Evolutionary conservation across 2,329 filamentous ascomycete genomes (phyloP).

Genomic region (Colletotrichum nymphaeae): DNA sequence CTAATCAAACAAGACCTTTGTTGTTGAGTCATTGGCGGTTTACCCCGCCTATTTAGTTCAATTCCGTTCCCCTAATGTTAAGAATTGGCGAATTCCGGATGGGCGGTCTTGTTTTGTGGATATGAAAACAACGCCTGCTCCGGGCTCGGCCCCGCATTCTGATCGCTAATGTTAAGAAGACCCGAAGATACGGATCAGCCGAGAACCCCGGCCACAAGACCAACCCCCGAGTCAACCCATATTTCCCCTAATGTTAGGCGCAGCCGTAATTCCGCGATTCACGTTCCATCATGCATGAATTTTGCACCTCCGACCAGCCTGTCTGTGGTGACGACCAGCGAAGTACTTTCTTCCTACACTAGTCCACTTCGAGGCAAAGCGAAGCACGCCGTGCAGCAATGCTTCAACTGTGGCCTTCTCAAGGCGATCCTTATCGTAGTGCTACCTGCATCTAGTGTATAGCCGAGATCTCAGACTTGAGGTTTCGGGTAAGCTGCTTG

Average conservation of each 20-base stretch:
- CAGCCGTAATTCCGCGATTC: neutral
- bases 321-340: neutral
- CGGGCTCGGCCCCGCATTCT: slow-evolving; percentile 13
- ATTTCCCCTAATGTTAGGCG: slow-evolving; percentile 11
- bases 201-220: neutral
- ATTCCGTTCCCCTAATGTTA: slow-evolving; percentile 16
- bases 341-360: neutral
- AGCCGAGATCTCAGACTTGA: neutral
- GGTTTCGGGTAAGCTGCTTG: neutral
- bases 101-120: neutral
- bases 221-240: neutral
- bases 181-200: slow-evolving; percentile 21
- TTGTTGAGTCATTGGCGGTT: slow-evolving; percentile 11
- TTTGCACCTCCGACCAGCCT: neutral
- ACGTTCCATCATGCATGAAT: neutral
- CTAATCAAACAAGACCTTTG: neutral
- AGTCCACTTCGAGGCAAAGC: neutral
- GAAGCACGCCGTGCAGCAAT: neutral
- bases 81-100: slow-evolving; percentile 19
- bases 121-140: neutral
- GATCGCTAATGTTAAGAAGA: slow-evolving; percentile 31
- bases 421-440: too few relatives aligned
- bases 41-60: slow-evolving; percentile 10
- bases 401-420: too few relatives aligned
- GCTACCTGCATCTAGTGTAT: too few relatives aligned